A percentile compares a stretch with the other conserved stretches of the same genome.
Evolutionary conservation across 352 stramenopile species (phyloP).

Genomic region (Phytophthora uliginosa): DNA sequence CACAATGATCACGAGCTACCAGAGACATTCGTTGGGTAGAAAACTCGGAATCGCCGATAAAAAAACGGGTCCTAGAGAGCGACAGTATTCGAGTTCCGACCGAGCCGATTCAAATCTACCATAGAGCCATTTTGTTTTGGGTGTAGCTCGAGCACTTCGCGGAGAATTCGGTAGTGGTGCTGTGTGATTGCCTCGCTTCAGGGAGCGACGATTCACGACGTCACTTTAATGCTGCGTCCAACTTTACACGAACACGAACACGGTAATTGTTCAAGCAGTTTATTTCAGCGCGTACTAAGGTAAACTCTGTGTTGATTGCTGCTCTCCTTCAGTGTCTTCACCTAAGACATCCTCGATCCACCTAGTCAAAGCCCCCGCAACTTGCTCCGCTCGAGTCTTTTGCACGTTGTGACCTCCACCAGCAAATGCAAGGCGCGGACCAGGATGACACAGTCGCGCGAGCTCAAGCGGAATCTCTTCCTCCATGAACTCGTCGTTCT

Average conservation of each 20-base stretch:
- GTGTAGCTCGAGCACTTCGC: neutral
- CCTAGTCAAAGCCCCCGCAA: slow-evolving; percentile 29
- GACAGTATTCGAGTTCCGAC: slow-evolving; percentile 2
- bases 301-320: slow-evolving; percentile 11
- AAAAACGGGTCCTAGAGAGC: neutral
- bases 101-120: slow-evolving; percentile 1
- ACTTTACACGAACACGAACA: slow-evolving; percentile 3
- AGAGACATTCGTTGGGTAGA: slow-evolving; percentile 16
- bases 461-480: slow-evolving; percentile 50
- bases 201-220: neutral
- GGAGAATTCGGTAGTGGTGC: neutral
- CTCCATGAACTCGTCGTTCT: slow-evolving; percentile 64
- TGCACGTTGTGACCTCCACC: slow-evolving; percentile 69
- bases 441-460: slow-evolving; percentile 31
- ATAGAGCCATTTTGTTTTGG: neutral
- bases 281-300: slow-evolving; percentile 12
- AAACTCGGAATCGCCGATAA: slow-evolving; percentile 9
- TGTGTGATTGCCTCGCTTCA: neutral
- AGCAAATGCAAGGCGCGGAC: slow-evolving; percentile 49
- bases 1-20: slow-evolving; percentile 8
- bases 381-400: slow-evolving; percentile 55
- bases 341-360: slow-evolving; percentile 38
- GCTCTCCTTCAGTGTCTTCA: slow-evolving; percentile 8
- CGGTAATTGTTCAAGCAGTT: slow-evolving; percentile 1
- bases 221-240: too few species aligned